Percentiles rank a stretch among this genome's conserved stretches.
phyloP scores from a whole-genome alignment of 2,329 filamentous ascomycete genomes.

The Pseudogymnoascus sp. region DNA sequence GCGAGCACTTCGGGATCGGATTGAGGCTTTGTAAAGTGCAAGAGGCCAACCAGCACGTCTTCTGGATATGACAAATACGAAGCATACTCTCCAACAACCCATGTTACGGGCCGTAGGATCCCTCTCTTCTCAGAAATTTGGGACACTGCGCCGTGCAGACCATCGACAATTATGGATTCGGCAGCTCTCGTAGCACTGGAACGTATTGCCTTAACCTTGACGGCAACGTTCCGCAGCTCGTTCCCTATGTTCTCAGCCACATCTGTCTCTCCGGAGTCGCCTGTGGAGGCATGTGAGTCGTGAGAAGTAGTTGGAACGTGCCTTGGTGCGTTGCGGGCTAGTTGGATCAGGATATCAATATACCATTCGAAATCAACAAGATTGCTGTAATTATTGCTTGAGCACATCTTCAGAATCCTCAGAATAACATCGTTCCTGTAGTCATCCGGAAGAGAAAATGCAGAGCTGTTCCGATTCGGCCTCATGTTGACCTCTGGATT shows the following conservation, averaged over 20 bases:
- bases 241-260: slow-evolving; percentile 69
- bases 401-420: slow-evolving; percentile 82
- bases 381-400: slow-evolving; percentile 77
- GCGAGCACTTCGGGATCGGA: slow-evolving; percentile 61
- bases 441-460: slow-evolving; percentile 63
- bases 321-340: slow-evolving; percentile 62
- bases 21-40: slow-evolving; percentile 55
- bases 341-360: slow-evolving; percentile 77
- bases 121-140: slow-evolving; percentile 52
- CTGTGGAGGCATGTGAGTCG: slow-evolving; percentile 11
- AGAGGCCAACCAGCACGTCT: slow-evolving; percentile 63
- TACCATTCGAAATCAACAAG: slow-evolving; percentile 96
- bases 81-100: slow-evolving; percentile 85
- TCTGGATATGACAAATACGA: slow-evolving; percentile 62
- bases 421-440: slow-evolving; percentile 78
- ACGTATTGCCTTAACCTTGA: slow-evolving; percentile 81
- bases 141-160: slow-evolving; percentile 45
- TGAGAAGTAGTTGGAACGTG: slow-evolving; percentile 29
- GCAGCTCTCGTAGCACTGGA: slow-evolving; percentile 74
- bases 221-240: slow-evolving; percentile 82
- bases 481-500: slow-evolving; percentile 42
- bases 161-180: slow-evolving; percentile 62
- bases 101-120: slow-evolving; percentile 69
- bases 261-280: slow-evolving; percentile 23
- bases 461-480: slow-evolving; percentile 32